phyloP scores from a whole-genome alignment of 108 stramenopile genomes.

The Schizochytrium sp. region DNA sequence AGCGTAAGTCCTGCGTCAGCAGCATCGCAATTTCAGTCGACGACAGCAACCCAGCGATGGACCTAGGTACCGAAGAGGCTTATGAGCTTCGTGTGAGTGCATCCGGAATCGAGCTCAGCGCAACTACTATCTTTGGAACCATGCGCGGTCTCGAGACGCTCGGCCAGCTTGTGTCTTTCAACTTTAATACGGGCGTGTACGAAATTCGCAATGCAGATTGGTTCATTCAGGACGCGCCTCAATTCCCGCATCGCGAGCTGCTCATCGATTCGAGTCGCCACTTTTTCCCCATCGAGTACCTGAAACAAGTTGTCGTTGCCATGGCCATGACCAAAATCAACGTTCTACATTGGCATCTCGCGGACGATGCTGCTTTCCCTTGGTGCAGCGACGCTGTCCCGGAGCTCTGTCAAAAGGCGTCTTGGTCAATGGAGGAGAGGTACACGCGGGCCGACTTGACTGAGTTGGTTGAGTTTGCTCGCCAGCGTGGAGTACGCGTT shows the following conservation, averaged over 20 bases:
- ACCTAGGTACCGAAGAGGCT: conserved; percentile 63
- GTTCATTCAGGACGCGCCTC: conserved; percentile 48
- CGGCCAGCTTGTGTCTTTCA: conserved; percentile 42
- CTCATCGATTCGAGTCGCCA: conserved; percentile 68
- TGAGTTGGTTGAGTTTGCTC: conserved; percentile 47
- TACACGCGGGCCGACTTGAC: conserved; percentile 47
- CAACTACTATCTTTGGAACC: conserved; percentile 46
- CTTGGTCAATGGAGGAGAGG: conserved; percentile 25
- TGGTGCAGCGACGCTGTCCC: background rate
- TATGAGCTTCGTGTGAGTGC: conserved; percentile 53
- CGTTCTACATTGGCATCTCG: conserved; percentile 67
- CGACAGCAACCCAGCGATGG: background rate
- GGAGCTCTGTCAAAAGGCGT: conserved; percentile 7
- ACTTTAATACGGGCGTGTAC: conserved; percentile 12
- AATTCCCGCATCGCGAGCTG: conserved; percentile 61
- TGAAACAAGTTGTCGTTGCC: conserved; percentile 51
- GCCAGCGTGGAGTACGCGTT: conserved; percentile 53
- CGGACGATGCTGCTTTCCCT: conserved; percentile 58
- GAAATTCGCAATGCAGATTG: conserved; percentile 27
- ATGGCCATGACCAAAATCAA: conserved; percentile 65
- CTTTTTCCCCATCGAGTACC: conserved; percentile 53
- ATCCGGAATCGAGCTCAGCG: background rate
- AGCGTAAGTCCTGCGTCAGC: background rate
- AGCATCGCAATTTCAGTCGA: background rate
- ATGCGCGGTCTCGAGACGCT: conserved; percentile 54